phyloP scores from a whole-genome alignment of 768 basidiomycete genomes.

The Nidularia sp. region DNA sequence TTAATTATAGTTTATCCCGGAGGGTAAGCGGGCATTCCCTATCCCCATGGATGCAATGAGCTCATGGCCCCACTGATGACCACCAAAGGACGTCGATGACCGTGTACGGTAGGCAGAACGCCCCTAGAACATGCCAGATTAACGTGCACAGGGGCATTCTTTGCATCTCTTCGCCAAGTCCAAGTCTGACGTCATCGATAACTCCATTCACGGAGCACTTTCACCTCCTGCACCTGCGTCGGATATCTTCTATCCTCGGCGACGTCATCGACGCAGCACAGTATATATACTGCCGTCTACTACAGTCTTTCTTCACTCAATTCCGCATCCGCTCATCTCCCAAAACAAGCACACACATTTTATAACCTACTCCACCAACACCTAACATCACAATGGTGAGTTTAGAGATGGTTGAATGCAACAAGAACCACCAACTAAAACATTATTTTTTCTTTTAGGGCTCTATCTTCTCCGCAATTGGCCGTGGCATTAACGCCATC shows the following conservation, averaged over 20 bases:
- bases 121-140: too few relatives aligned
- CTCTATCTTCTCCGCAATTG: slow-evolving; percentile 63
- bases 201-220: too few relatives aligned
- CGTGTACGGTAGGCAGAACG: too few relatives aligned
- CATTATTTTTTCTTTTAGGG: slow-evolving; percentile 31
- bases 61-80: too few relatives aligned
- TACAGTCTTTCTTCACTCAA: neutral
- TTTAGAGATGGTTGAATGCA: neutral
- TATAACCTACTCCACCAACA: neutral
- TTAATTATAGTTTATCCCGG: too few relatives aligned
- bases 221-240: too few relatives aligned
- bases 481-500: slow-evolving; percentile 51
- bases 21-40: too few relatives aligned
- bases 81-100: too few relatives aligned
- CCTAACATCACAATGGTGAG: slow-evolving; percentile 3
- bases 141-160: too few relatives aligned
- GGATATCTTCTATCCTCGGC: neutral
- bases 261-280: neutral
- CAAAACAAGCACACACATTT: neutral
- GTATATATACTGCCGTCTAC: neutral
- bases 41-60: too few relatives aligned
- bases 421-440: neutral
- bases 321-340: neutral
- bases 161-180: too few relatives aligned
- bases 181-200: too few relatives aligned